Conservation (phyloP, 371 early-diverging fungal genomes). For the Mortierella polycephala region DNA sequence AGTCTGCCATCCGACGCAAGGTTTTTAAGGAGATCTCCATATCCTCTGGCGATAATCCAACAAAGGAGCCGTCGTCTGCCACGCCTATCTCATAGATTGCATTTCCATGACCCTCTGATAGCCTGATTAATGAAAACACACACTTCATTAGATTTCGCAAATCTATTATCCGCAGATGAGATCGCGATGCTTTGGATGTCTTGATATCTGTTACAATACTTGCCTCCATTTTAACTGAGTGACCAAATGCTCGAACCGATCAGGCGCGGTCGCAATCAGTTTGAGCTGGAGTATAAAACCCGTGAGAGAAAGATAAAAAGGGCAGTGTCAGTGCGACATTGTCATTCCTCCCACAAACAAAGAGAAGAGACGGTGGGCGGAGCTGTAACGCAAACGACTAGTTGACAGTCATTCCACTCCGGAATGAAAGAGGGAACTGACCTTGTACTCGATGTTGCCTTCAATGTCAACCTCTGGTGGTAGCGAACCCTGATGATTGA, state of each 20-base stretch:
- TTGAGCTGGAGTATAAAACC: constrained; percentile 66
- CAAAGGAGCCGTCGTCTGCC: constrained; percentile 84
- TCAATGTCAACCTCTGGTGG: constrained; percentile 87
- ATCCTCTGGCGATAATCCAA: constrained; percentile 70
- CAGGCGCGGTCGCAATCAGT: constrained; percentile 75
- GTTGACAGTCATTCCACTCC: background rate
- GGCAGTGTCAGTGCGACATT: too few relatives aligned
- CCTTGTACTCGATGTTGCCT: constrained; percentile 93
- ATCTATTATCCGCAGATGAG: too few relatives aligned
- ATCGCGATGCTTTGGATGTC: too few relatives aligned
- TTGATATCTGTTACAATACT: constrained; percentile 7
- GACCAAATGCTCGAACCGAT: constrained; percentile 85
- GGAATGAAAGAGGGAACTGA: constrained; percentile 9
- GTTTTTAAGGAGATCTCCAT: constrained; percentile 71
- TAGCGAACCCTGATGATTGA: constrained; percentile 57
- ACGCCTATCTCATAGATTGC: constrained; percentile 93
- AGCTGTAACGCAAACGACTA: too few relatives aligned
- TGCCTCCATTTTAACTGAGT: constrained; percentile 93
- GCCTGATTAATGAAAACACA: constrained; percentile 49
- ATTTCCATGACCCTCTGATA: constrained; percentile 90
- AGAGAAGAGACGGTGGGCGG: too few relatives aligned
- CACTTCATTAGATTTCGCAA: too few relatives aligned
- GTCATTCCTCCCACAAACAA: too few relatives aligned
- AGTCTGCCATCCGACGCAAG: constrained; percentile 71
- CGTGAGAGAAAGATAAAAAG: background rate